Conservation (phyloP, 73 alveolate genomes). For the Strombidium stylifer region DNA sequence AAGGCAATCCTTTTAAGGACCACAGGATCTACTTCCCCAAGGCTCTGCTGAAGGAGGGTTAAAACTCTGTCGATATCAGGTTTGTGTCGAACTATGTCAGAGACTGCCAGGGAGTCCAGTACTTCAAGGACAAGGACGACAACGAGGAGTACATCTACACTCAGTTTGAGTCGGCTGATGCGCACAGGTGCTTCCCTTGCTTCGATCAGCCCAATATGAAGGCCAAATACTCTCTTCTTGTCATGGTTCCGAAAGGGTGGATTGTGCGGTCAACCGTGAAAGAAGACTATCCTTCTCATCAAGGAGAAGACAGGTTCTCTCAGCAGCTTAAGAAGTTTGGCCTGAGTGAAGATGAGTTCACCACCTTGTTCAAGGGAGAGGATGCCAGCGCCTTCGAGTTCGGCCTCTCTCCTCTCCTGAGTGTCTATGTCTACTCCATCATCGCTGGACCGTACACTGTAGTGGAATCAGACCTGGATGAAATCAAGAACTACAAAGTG, state of each 20-base stretch:
- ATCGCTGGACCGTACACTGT: constrained; percentile 48
- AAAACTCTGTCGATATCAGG: constrained; percentile 35
- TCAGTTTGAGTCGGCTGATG: constrained; percentile 91
- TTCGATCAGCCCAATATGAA: constrained; percentile 97
- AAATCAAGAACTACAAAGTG: constrained; percentile 5
- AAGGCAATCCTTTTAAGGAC: constrained; percentile 5
- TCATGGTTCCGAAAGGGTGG: constrained; percentile 79
- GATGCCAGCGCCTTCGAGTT: constrained; percentile 32
- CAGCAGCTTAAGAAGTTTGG: neutral
- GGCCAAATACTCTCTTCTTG: constrained; percentile 79
- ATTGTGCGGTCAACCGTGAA: constrained; percentile 59
- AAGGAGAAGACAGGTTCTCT: neutral
- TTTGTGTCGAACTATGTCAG: constrained; percentile 52
- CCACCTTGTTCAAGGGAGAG: neutral
- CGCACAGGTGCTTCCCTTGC: constrained; percentile 97
- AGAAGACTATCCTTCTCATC: neutral
- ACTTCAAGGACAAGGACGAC: constrained; percentile 88
- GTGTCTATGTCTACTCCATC: constrained; percentile 55
- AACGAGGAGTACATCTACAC: constrained; percentile 87
- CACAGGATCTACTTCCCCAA: constrained; percentile 25
- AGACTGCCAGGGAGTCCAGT: constrained; percentile 95
- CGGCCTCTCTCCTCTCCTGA: constrained; percentile 41
- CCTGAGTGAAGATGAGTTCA: neutral
- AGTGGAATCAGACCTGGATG: constrained; percentile 30
- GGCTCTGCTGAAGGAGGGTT: neutral